Conservation (phyloP, 306 rosid genomes). For the Erythrophleum fordii region DNA sequence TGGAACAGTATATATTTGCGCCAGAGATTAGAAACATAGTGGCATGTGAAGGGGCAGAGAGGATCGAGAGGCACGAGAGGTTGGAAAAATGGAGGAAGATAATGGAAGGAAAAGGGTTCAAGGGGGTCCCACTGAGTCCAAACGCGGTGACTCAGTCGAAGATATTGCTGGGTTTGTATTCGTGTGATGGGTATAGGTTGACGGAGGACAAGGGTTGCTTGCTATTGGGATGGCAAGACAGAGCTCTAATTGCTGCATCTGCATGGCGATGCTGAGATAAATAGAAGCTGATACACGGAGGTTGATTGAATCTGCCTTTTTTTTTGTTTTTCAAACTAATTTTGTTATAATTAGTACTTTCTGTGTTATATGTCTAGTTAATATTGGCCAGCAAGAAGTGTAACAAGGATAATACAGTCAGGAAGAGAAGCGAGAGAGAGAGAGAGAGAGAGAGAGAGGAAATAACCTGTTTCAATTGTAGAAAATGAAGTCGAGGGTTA, state of each 20-base stretch:
- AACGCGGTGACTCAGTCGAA: constrained; percentile 94
- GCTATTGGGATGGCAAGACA: constrained; percentile 89
- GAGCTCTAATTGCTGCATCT: constrained; percentile 83
- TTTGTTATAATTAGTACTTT: not conserved
- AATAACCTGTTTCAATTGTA: not conserved
- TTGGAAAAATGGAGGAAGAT: constrained; percentile 87
- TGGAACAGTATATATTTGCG: constrained; percentile 87
- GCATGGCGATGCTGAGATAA: constrained; percentile 82
- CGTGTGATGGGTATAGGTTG: constrained; percentile 80
- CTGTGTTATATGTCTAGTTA: not conserved
- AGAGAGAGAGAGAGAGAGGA: not conserved
- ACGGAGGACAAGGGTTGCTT: constrained; percentile 87
- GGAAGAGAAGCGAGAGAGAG: not conserved
- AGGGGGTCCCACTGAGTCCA: constrained; percentile 70
- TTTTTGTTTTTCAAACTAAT: not conserved
- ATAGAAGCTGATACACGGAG: not conserved
- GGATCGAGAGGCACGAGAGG: constrained; percentile 88
- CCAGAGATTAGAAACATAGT: constrained; percentile 91
- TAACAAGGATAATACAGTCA: not conserved
- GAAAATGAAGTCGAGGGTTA: not conserved
- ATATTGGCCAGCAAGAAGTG: no score
- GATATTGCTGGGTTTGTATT: constrained; percentile 79
- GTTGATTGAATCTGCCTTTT: not conserved
- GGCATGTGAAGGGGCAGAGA: constrained; percentile 75
- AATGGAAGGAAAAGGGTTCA: constrained; percentile 90